These are phyloP conservation scores for Mortierella sp. DNA, from an alignment of 371 early-diverging fungal species.

Conservation along the genomic window DNA sequence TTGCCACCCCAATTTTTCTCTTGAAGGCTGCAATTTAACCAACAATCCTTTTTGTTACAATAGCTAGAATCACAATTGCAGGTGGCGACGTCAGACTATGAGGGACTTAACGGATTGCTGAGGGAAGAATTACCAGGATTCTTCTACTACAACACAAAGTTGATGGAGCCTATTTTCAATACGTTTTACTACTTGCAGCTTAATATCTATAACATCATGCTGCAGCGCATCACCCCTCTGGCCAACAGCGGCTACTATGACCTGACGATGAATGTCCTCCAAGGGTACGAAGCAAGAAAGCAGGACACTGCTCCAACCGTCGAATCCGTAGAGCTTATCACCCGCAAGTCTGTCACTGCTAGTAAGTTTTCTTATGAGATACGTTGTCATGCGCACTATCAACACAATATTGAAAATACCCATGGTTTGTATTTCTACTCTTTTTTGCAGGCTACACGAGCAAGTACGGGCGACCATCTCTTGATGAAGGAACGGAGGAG, in stretches of 20 bases:
- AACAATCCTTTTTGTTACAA: background rate
- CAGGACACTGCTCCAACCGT: slow-evolving; percentile 44
- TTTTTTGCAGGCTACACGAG: slow-evolving; percentile 33
- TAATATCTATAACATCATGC: slow-evolving; percentile 70
- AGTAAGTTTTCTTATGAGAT: slow-evolving; percentile 18
- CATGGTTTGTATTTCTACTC: background rate
- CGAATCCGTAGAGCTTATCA: slow-evolving; percentile 52
- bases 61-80: slow-evolving; percentile 75
- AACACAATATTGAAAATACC: background rate
- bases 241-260: slow-evolving; percentile 56
- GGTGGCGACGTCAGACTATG: slow-evolving; percentile 83
- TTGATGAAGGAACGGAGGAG: slow-evolving; percentile 12
- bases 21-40: background rate
- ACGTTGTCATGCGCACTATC: background rate
- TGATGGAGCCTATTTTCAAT: slow-evolving; percentile 85
- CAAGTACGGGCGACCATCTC: slow-evolving; percentile 32
- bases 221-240: slow-evolving; percentile 69
- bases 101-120: slow-evolving; percentile 76
- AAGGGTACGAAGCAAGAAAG: slow-evolving; percentile 49
- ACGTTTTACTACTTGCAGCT: slow-evolving; percentile 79
- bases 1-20: background rate
- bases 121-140: slow-evolving; percentile 81
- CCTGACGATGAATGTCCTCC: slow-evolving; percentile 47
- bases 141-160: slow-evolving; percentile 66
- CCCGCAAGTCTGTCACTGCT: slow-evolving; percentile 42